Base-by-base conservation (phyloP, 345 rosid genomes). In the Erodium maritimum region DNA sequence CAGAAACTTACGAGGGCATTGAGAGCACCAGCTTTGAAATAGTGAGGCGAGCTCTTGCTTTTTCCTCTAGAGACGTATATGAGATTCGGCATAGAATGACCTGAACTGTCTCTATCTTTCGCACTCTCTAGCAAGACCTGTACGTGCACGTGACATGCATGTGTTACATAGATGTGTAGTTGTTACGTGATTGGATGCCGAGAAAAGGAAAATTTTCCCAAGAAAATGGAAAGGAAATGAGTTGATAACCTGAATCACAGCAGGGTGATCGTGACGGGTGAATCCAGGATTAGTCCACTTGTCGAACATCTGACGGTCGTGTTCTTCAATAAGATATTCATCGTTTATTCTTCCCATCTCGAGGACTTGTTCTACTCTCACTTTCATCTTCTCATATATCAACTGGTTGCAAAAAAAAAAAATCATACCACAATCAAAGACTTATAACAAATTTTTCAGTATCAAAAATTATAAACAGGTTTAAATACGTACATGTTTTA, bases 1-100 rank as follows among this genome's bases (percentile, higher is more conserved):
- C 1, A 37, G 46, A 37, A 37, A 37, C 14, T 54, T 57, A 62
- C 67, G 62, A 87, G 57, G 9, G 67, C 75, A 59, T 90, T 90
- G 23, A 90, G 88, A 66, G 97, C 97, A 52, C 97, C 97, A 11
- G 87, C 93, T 71, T 90, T 90, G 65, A 74, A 90, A 61, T 84
- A 68, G 67, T 90, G 95, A 13, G 63, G 75, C 23, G 71, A 71
- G 23, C 65, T 65, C 57, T 56, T 74, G 72, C 71, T 70, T 69
- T 86, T 90, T 65, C 83, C 77, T 57, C 97, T 67, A 0, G 93
- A 79, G 37, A 90, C 65, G 46, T 87, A 90, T 4, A 87, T 69
- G 51, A 90, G 77, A 21, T 78, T 87, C 42, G 95, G 88, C 84
- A 87, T 48, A 16, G 1, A 20, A 45, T 58, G 13, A 0, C 73